Evolutionary conservation across 2,329 filamentous ascomycete genomes (phyloP).

Genomic region (Diaporthe caulivora): DNA sequence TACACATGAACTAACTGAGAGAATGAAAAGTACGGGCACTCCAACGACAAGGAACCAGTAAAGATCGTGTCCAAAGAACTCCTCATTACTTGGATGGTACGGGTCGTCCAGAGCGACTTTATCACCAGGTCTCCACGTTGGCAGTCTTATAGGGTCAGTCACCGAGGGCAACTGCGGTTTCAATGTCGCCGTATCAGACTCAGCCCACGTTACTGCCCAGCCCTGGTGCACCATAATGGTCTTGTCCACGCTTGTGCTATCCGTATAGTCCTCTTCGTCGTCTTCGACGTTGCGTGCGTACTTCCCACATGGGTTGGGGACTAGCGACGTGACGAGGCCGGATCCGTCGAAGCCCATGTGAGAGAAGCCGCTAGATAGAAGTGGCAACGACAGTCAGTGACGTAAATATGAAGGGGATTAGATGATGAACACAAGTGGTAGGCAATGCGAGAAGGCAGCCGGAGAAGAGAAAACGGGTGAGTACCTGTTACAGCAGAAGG

Average conservation of each 20-base stretch:
- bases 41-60: background rate
- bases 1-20: background rate
- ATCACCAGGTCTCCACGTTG: conserved; percentile 1
- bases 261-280: background rate
- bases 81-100: background rate
- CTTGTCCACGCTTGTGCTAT: background rate
- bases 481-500: conserved; percentile 3
- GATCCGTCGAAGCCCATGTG: background rate
- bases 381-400: background rate
- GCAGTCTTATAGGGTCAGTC: background rate
- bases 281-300: background rate
- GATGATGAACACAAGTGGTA: background rate
- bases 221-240: conserved; percentile 1
- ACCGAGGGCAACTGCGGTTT: background rate
- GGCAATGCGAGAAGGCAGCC: too few species aligned
- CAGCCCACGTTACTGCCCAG: conserved; percentile 1
- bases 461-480: background rate
- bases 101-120: background rate
- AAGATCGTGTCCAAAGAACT: background rate
- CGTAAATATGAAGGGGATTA: background rate
- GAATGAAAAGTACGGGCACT: background rate
- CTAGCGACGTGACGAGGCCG: background rate
- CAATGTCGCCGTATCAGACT: conserved; percentile 2
- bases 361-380: background rate
- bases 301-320: background rate